Base-by-base conservation (phyloP, 495 filamentous ascomycete species). In the Staphylotrichum tortipilum region DNA sequence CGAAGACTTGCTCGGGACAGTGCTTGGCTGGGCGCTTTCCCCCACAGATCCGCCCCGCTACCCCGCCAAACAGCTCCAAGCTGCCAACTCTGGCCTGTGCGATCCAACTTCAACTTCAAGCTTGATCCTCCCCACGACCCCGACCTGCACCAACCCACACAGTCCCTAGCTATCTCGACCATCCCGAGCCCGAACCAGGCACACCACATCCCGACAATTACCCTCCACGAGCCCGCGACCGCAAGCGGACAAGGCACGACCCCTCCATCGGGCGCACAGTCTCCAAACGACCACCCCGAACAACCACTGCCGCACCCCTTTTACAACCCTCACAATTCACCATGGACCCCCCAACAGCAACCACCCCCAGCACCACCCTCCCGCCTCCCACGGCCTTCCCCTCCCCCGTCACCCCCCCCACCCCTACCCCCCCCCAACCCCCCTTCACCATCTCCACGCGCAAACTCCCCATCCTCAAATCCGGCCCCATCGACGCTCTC, bases 401-500 rank as follows among this genome's bases (percentile, higher is more conserved):
- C 22, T 8, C n/a, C 43, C 19, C 18, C 34, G 21, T 31, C 12
- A n/a, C 65, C 10, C 53, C 51, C 24, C 66, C 72, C 7, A 77
- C 76, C 4, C 59, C 61, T 10, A 64, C 66, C n/a, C 68, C 74
- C 62, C 57, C 58, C 4, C 78, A 84, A 49, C 72, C 78, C 47
- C 71, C 76, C 40, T 92, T 89, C 69, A 77, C 65, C 48, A 82
- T 95, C 58, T 76, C 79, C 3, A 84, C 85, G 12, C 83, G 84
- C 57, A 94, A 94, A 70, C 80, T 88, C 21, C 91, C 92, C 33
- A 98, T 98, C 64, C 81, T 92, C 22, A 95, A 94, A 66, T 78
- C 88, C 18, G 84, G 76, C 12, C 86, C 91, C 19, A 97, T 98
- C 64, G 91, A 95, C 59, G 78, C 81, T 34, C 86, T 98, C 81